Percentiles rank a stretch among this genome's conserved stretches.
These are phyloP conservation scores for Auricularia sp. DNA, from an alignment of 768 basidiomycete species.

Conservation along the genomic window DNA sequence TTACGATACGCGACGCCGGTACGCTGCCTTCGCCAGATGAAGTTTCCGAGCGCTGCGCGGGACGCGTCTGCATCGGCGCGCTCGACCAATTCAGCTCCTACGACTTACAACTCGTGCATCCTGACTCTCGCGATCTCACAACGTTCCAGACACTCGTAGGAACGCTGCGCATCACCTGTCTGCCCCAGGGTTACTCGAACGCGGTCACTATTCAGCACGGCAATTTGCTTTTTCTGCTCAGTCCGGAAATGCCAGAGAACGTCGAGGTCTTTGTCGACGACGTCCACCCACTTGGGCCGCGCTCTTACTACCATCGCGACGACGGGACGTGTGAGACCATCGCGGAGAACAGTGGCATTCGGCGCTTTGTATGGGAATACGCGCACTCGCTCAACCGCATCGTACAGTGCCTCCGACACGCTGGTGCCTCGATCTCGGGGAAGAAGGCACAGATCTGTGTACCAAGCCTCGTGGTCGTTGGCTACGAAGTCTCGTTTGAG, in stretches of 20 bases:
- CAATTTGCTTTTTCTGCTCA: conserved; percentile 27
- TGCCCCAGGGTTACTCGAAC: conserved; percentile 36
- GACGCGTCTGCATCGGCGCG: conserved; percentile 14
- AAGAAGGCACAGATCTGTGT: conserved; percentile 24
- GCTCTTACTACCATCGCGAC: conserved; percentile 15
- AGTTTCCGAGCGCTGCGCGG: not conserved
- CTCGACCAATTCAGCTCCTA: conserved; percentile 11
- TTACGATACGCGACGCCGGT: conserved; percentile 17
- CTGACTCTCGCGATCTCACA: conserved; percentile 26
- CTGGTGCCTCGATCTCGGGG: conserved; percentile 28
- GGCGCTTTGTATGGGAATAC: conserved; percentile 31
- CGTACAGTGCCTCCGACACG: conserved; percentile 27
- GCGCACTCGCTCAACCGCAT: conserved; percentile 26
- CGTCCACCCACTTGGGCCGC: conserved; percentile 24
- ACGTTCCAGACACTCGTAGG: conserved; percentile 32
- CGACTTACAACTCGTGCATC: conserved; percentile 22
- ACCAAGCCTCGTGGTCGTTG: conserved; percentile 21
- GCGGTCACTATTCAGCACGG: conserved; percentile 30
- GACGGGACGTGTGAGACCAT: conserved; percentile 26
- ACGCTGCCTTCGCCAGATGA: not conserved
- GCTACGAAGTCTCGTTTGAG: conserved; percentile 28
- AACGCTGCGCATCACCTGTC: conserved; percentile 16
- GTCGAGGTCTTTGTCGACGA: conserved; percentile 32
- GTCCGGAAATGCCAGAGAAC: conserved; percentile 29
- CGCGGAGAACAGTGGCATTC: conserved; percentile 25